A percentile compares a stretch with the other conserved stretches of the same genome.
phyloP scores from a whole-genome alignment of 805 yeast species.

The Wickerhamiella bombiphila region DNA sequence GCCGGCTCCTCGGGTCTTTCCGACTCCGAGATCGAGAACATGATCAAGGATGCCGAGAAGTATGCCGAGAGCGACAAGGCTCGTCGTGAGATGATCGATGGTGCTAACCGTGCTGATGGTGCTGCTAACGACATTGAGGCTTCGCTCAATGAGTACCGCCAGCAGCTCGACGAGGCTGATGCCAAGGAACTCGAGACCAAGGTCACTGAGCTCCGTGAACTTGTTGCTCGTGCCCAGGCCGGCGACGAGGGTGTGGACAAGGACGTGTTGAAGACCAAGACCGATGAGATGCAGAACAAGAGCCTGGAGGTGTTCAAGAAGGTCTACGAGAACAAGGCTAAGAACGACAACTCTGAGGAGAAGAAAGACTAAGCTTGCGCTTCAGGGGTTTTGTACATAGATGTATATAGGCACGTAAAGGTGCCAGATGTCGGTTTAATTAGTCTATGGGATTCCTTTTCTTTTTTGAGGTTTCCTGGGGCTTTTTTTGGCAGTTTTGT shows the following conservation, averaged over 20 bases:
- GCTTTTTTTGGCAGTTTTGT: too few species aligned
- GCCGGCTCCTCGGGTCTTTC: constrained; percentile 92
- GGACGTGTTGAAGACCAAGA: constrained; percentile 57
- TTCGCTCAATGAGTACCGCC: constrained; percentile 66
- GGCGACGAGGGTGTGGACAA: constrained; percentile 48
- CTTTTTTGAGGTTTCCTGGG: too few species aligned
- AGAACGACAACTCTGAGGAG: constrained; percentile 21
- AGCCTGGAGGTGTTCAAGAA: constrained; percentile 73
- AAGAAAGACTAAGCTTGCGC: constrained; percentile 11
- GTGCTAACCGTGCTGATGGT: constrained; percentile 73
- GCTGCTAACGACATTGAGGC: constrained; percentile 78
- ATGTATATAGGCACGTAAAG: neutral
- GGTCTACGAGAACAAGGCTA: constrained; percentile 38
- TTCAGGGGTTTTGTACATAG: neutral
- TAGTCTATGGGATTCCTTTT: too few species aligned
- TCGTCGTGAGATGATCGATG: constrained; percentile 68
- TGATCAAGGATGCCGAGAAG: constrained; percentile 85
- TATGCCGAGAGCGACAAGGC: constrained; percentile 79
- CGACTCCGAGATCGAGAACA: constrained; percentile 76
- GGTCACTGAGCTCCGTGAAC: constrained; percentile 54
- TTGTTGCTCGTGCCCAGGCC: constrained; percentile 53
- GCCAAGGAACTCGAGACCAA: constrained; percentile 40
- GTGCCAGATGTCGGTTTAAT: too few species aligned
- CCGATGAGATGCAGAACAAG: constrained; percentile 69
- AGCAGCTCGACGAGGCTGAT: constrained; percentile 44